Evolutionary conservation across 2,329 filamentous ascomycete genomes (phyloP), one percentile per base, ranked within the genome.

Genomic region (Monilinia polystroma): DNA sequence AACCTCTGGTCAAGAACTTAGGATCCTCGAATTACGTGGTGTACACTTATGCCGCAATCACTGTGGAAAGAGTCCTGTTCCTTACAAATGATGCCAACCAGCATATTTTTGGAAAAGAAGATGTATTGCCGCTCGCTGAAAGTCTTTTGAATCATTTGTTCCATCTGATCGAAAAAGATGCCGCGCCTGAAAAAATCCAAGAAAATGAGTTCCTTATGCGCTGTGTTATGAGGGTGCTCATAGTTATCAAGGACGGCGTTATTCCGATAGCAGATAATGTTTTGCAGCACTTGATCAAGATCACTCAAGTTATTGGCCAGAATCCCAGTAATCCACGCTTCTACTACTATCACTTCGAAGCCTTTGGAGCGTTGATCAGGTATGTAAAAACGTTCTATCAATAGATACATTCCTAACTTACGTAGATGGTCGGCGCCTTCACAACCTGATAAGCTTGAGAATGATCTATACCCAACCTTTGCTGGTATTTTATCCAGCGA

Each of bases 171-270:
- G 91, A 96, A 76, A 92, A 90, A 76, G 90, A 97, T 73, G 83
- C 84, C 4, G 89, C 90, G 14, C 90, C 96, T 0, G 87, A 94
- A 71, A 99, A 98, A 82, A 88, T 99, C 69, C 95, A 99, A 76
- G 95, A 99, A 79, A 99, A 99, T 76, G 95, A 99, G 77, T 99
- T 98, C 78, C 79, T 99, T 75, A 98, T 99, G 93, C 91, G 93
- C 74, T 99, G 95, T 75, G 92, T 97, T 66, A 99, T 99, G 95
- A 87, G 95, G 73, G 94, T 99, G 16, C 83, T 99, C 68, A 93
- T 99, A 71, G 93, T 98, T 70, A 90, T 98, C 78, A 91, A 90
- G 76, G 93, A 97, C 58, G 90, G 88, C 38, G 87, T 94, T 18
- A 79, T 88, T 2, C 84, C 88, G 1, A 87, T 95, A 59, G 83